Percentiles rank a stretch among this genome's conserved stretches.
These are phyloP conservation scores for Daldinia decipiens DNA, from an alignment of 495 filamentous ascomycete genomes.

Conservation along the genomic window DNA sequence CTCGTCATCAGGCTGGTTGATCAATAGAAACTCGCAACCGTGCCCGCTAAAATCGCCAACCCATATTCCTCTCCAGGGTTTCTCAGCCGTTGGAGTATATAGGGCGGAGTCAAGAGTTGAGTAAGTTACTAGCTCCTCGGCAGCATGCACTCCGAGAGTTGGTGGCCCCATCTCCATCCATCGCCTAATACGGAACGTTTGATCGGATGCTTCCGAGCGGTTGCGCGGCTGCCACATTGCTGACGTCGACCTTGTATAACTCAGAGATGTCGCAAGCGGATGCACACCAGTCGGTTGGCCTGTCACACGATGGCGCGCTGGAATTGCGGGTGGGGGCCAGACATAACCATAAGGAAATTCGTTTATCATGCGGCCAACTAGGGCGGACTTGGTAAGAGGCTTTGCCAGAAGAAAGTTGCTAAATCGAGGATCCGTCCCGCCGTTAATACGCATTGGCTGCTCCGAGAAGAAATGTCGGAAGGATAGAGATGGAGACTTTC, in stretches of 20 bases:
- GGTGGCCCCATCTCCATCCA: slow-evolving; percentile 69
- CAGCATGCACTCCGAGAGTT: slow-evolving; percentile 56
- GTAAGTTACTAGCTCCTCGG: slow-evolving; percentile 78
- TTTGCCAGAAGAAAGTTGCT: slow-evolving; percentile 59
- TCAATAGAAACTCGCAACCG: slow-evolving; percentile 86
- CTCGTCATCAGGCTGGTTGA: slow-evolving; percentile 70
- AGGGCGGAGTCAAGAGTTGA: slow-evolving; percentile 74
- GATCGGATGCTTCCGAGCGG: slow-evolving; percentile 66
- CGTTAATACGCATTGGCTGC: slow-evolving; percentile 64
- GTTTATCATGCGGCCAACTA: slow-evolving; percentile 20
- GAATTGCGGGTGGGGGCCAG: slow-evolving; percentile 82
- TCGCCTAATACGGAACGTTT: slow-evolving; percentile 75
- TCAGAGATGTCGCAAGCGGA: slow-evolving; percentile 38
- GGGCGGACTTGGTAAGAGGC: slow-evolving; percentile 48
- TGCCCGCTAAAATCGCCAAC: slow-evolving; percentile 89
- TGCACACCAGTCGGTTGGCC: slow-evolving; percentile 50
- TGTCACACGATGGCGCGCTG: slow-evolving; percentile 64
- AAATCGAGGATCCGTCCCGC: slow-evolving; percentile 50
- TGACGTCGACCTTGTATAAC: slow-evolving; percentile 49
- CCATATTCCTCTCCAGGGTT: slow-evolving; percentile 90
- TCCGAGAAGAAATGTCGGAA: slow-evolving; percentile 53
- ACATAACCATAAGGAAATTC: slow-evolving; percentile 60
- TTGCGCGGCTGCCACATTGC: slow-evolving; percentile 55
- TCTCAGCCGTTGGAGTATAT: slow-evolving; percentile 80
- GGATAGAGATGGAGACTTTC: slow-evolving; percentile 25